Base-by-base conservation (phyloP, 257 asterid genomes). In the Przewalskia tangutica region DNA sequence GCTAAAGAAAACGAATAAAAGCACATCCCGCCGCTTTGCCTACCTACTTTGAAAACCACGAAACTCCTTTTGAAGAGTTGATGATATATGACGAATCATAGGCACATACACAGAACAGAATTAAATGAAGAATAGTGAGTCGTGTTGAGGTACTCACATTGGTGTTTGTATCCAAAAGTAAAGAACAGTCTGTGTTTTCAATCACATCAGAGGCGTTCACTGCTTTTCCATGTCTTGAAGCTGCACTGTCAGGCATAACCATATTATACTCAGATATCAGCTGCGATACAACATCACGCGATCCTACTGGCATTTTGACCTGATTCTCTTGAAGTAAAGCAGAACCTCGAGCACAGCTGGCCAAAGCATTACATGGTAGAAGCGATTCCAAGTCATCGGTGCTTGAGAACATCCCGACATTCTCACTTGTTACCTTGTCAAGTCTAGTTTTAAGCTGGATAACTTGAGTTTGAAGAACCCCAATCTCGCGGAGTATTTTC, bases 281-380 rank as follows among this genome's bases (percentile, higher is more conserved):
- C 88, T 89, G 92, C 68, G 97, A 89, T 66, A 92, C 87, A 79
- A 85, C 83, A 83, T 70, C 71, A 77, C 81, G 83, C 63, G 89
- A 85, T 87, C 86, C 92, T 32, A 73, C 86, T 8, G 83, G 85
- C 85, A 83, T 84, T 84, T 82, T 86, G 38, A 85, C 90, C 87
- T 85, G 93, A 46, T 82, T 83, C 58, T 83, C 83, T 83, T 91
- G 84, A 80, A 89, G 81, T 81, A 90, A 78, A 58, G 81, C 77
- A 85, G 83, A 80, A 71, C 66, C 60, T 82, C 27, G 89, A 79
- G 90, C 84, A 65, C 87, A 83, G 85, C 84, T 84, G 36, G 70
- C 46, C 81, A 70, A 82, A 80, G 73, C 85, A 58, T 83, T 59
- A 84, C 71, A 84, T 66, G 87, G 87, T 78, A 80, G 80, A 80